phyloP scores from a whole-genome alignment of 176 grass and related monocot species.

The Tillandsia leiboldiana region DNA sequence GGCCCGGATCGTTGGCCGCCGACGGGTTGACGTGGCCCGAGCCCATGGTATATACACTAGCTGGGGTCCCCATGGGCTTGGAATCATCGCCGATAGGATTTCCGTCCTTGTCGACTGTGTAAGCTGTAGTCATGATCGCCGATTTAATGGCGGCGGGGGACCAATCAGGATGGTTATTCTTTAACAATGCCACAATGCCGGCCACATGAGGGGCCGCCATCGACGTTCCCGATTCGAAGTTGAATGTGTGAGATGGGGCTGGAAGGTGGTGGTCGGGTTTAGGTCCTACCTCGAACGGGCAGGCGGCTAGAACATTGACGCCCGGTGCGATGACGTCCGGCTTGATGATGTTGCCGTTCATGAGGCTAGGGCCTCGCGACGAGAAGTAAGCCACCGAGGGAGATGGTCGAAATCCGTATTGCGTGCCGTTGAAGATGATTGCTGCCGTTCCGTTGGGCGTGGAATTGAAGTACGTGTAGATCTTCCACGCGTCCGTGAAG shows the following conservation, averaged over 20 bases:
- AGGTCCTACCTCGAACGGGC: neutral
- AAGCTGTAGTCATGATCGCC: slow-evolving; percentile 66
- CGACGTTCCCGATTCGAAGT: slow-evolving; percentile 68
- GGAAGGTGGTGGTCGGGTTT: neutral
- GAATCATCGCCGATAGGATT: slow-evolving; percentile 31
- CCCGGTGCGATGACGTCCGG: slow-evolving; percentile 74
- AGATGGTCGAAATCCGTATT: slow-evolving; percentile 20
- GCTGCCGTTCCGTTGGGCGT: slow-evolving; percentile 30
- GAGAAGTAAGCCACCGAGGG: slow-evolving; percentile 51
- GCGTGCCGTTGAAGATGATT: slow-evolving; percentile 43
- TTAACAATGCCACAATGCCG: slow-evolving; percentile 62
- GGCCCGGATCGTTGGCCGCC: slow-evolving; percentile 43
- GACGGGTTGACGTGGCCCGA: slow-evolving; percentile 58
- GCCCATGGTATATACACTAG: slow-evolving; percentile 39
- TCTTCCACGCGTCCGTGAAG: slow-evolving; percentile 3
- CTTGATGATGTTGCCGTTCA: slow-evolving; percentile 48
- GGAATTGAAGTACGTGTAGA: slow-evolving; percentile 50
- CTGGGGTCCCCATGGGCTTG: neutral
- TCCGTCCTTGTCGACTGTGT: slow-evolving; percentile 15
- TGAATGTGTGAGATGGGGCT: slow-evolving; percentile 23
- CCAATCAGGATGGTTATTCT: slow-evolving; percentile 51
- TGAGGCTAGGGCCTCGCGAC: slow-evolving; percentile 57
- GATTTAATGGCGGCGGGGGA: slow-evolving; percentile 86
- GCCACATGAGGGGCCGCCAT: slow-evolving; percentile 70
- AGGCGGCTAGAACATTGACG: slow-evolving; percentile 42